These are phyloP conservation scores for Triticum dicoccoides DNA, from an alignment of 176 grass and related monocot species.

Conservation along the genomic window DNA sequence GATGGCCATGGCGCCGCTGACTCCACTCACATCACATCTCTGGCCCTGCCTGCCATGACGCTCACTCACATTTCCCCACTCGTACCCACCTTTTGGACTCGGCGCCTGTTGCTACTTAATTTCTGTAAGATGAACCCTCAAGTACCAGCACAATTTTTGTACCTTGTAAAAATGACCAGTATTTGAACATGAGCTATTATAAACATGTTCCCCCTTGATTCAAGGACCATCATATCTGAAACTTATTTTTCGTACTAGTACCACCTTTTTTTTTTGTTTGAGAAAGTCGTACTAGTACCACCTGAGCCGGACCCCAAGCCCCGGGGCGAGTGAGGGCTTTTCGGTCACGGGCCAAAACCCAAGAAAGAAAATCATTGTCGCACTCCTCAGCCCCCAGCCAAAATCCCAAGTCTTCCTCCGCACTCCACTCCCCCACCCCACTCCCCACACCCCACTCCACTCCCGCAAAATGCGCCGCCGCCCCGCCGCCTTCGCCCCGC, in stretches of 20 bases:
- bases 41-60: too few species aligned
- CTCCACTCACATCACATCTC: too few species aligned
- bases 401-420: not conserved
- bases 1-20: too few species aligned
- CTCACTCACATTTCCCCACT: too few species aligned
- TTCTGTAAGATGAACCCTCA: too few species aligned
- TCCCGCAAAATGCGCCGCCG: conserved; percentile 24
- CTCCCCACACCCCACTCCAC: not conserved
- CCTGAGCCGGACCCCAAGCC: not conserved
- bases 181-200: too few species aligned
- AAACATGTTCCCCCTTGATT: too few species aligned
- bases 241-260: not conserved
- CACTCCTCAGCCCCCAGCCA: not conserved
- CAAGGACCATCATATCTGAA: not conserved
- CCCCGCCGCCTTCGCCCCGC: not conserved
- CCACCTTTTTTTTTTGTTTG: too few species aligned
- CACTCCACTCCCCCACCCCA: not conserved
- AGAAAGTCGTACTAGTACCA: not conserved
- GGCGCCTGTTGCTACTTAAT: too few species aligned
- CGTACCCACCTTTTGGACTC: too few species aligned
- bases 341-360: conserved; percentile 7
- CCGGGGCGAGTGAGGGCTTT: not conserved
- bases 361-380: conserved; percentile 34
- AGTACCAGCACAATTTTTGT: too few species aligned
- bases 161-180: too few species aligned